These are phyloP conservation scores for Phytopythium ostracodes DNA, from an alignment of 352 stramenopile species.

Conservation along the genomic window DNA sequence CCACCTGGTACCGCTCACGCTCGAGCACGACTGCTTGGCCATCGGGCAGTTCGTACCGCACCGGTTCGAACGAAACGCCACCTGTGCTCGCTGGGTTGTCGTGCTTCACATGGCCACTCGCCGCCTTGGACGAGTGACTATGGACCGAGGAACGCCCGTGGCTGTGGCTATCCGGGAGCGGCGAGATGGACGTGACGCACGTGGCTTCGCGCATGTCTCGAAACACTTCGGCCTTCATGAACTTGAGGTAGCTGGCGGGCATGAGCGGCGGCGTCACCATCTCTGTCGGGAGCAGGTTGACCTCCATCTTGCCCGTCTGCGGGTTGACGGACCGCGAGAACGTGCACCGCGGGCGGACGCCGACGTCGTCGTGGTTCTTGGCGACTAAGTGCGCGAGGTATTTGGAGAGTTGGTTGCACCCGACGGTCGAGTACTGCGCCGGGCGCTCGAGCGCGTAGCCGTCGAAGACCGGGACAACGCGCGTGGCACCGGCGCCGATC, in stretches of 20 bases:
- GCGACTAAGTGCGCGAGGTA: conserved; percentile 71
- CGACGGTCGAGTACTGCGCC: conserved; percentile 68
- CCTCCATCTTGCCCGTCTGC: conserved; percentile 55
- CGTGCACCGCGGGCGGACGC: conserved; percentile 55
- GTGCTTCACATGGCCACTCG: conserved; percentile 6
- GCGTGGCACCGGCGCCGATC: conserved; percentile 79
- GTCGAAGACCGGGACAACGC: conserved; percentile 89
- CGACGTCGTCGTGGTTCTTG: conserved; percentile 29
- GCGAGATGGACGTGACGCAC: conserved; percentile 39
- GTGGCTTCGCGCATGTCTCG: conserved; percentile 72
- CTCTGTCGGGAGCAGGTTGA: conserved; percentile 30
- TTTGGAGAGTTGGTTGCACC: conserved; percentile 63
- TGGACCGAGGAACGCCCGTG: conserved; percentile 1
- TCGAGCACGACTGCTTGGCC: conserved; percentile 62
- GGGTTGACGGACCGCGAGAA: conserved; percentile 54
- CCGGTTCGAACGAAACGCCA: conserved; percentile 20
- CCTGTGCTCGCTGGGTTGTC: neutral
- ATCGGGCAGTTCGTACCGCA: conserved; percentile 81
- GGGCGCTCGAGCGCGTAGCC: conserved; percentile 84
- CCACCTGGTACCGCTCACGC: conserved; percentile 63
- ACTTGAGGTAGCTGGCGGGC: conserved; percentile 70
- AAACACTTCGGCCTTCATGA: conserved; percentile 62
- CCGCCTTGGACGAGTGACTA: conserved; percentile 18
- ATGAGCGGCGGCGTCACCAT: conserved; percentile 42
- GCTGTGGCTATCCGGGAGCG: conserved; percentile 30